phyloP scores from a whole-genome alignment of 1,284 basidiomycete species.

The Heimioporus punctisporus region DNA sequence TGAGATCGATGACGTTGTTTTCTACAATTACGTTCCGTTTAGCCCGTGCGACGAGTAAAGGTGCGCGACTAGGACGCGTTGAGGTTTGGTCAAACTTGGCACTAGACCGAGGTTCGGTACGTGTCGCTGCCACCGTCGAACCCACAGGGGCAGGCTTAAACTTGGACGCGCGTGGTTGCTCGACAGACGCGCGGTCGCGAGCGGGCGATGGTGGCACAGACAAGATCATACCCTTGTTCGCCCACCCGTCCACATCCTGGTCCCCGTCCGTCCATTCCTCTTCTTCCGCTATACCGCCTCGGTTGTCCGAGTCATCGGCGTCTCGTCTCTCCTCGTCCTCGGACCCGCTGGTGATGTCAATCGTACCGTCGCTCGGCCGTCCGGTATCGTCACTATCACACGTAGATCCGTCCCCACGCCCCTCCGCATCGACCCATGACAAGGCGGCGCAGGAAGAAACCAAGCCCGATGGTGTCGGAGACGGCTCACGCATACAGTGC shows the following conservation, averaged over 20 bases:
- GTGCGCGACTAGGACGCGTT: too few relatives aligned
- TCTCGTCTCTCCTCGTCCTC: constrained; percentile 16
- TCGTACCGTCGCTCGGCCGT: constrained; percentile 19
- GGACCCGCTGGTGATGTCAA: constrained; percentile 35
- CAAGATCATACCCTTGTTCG: constrained; percentile 27
- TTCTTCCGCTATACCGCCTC: not conserved
- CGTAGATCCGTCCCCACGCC: not conserved
- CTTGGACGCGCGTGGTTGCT: constrained; percentile 15
- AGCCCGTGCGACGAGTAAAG: constrained; percentile 29
- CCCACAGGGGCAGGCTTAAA: constrained; percentile 18
- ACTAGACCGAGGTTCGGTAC: not conserved
- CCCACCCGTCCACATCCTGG: constrained; percentile 9
- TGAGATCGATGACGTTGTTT: constrained; percentile 41
- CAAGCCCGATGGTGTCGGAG: constrained; percentile 11
- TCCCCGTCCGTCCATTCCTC: constrained; percentile 10
- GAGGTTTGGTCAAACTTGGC: too few relatives aligned
- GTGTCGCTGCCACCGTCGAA: not conserved
- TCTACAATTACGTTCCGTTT: constrained; percentile 8
- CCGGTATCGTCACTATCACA: not conserved
- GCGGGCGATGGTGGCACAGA: constrained; percentile 25
- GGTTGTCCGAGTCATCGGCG: not conserved
- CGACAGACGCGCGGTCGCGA: too few relatives aligned
- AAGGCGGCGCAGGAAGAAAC: not conserved
- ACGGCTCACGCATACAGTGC: constrained; percentile 7
- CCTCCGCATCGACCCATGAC: not conserved